phyloP scores from a whole-genome alignment of 148 eudicot genomes.

The Hydrangea macrophylla region DNA sequence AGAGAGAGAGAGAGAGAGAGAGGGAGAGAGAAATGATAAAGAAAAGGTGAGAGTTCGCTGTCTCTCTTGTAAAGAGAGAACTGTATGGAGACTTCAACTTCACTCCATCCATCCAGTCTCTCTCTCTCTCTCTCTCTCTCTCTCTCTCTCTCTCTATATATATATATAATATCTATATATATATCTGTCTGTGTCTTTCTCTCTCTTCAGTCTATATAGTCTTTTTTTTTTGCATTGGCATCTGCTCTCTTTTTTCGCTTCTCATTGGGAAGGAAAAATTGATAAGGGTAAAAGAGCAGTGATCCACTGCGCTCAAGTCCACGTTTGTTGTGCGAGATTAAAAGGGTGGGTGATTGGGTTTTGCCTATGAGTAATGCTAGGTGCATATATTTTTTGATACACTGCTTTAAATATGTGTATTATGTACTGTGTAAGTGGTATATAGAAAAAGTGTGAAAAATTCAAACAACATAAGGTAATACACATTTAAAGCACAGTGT shows the following conservation, averaged over 20 bases:
- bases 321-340: no score
- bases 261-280: conserved; percentile 20
- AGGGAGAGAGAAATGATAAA: not conserved
- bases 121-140: not conserved
- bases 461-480: no score
- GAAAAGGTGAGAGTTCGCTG: conserved; percentile 27
- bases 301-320: not conserved
- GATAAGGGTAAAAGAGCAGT: not conserved
- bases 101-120: conserved; percentile 2
- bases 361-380: no score
- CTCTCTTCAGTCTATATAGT: not conserved
- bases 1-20: conserved; percentile 8
- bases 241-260: not conserved
- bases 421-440: no score
- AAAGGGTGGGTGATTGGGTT: no score
- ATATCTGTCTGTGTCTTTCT: no score
- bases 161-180: no score
- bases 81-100: conserved; percentile 13
- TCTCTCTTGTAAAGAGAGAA: conserved; percentile 14
- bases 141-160: not conserved
- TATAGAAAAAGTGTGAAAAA: no score
- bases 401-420: no score
- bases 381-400: no score
- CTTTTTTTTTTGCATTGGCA: not conserved
- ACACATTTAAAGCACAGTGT: no score